These are phyloP conservation scores for Venturiaceae sp. DNA, from an alignment of 2,329 filamentous ascomycete genomes.

Conservation along the genomic window DNA sequence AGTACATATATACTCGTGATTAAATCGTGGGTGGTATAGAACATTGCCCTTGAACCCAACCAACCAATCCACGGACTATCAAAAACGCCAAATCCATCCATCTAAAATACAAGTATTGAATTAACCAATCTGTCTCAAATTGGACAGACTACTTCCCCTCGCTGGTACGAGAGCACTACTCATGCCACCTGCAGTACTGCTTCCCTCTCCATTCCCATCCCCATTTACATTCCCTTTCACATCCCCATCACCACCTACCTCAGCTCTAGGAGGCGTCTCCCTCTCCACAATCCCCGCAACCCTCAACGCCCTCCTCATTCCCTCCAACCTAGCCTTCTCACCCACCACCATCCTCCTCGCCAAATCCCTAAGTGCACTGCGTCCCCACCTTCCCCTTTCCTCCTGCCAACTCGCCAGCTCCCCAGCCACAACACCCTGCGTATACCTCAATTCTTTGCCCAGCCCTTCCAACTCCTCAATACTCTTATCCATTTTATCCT, in stretches of 20 bases:
- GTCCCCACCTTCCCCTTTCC: constrained; percentile 68
- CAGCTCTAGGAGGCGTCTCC: background rate
- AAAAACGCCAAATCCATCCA: no score
- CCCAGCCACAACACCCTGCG: constrained; percentile 83
- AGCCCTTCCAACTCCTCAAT: constrained; percentile 62
- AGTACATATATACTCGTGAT: no score
- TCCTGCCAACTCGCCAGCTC: constrained; percentile 95
- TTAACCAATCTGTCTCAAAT: background rate
- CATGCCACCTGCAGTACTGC: background rate
- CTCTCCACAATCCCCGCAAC: constrained; percentile 25
- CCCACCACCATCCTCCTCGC: constrained; percentile 69
- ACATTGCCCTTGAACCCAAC: no score
- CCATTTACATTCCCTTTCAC: background rate
- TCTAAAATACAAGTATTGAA: background rate
- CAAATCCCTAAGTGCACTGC: constrained; percentile 64
- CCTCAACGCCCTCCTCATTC: constrained; percentile 70
- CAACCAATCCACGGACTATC: no score
- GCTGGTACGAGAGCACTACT: background rate
- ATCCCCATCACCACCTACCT: background rate
- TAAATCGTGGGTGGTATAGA: no score
- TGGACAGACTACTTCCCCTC: background rate
- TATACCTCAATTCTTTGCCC: constrained; percentile 78
- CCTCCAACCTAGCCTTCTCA: constrained; percentile 70
- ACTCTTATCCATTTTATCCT: constrained; percentile 64
- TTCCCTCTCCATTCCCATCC: background rate